These are phyloP conservation scores for Hypoxylon sp. DNA, from an alignment of 2,329 filamentous ascomycete species.

Conservation along the genomic window DNA sequence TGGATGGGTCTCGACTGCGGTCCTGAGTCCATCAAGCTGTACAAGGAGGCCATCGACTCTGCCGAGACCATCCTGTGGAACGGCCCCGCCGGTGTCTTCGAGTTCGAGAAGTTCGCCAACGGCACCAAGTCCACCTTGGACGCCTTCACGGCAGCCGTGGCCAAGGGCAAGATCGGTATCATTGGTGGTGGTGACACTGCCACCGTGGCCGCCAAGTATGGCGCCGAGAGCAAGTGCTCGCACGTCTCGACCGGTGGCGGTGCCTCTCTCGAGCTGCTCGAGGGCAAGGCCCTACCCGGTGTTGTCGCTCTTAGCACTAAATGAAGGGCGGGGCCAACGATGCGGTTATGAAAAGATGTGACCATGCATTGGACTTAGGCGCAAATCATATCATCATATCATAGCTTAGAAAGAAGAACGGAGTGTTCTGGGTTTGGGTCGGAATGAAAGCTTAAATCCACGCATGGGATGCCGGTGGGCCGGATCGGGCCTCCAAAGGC, in stretches of 20 bases:
- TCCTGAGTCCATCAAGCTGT: constrained; percentile 85
- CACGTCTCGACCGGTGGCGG: constrained; percentile 98
- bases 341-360: constrained; percentile 25
- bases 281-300: constrained; percentile 97
- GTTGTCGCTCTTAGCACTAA: constrained; percentile 88
- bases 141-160: constrained; percentile 81
- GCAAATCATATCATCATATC: too few species aligned
- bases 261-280: constrained; percentile 92
- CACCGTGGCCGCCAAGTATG: constrained; percentile 97
- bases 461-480: constrained; percentile 5
- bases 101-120: constrained; percentile 91
- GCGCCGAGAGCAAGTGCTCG: constrained; percentile 94
- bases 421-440: constrained; percentile 8
- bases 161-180: constrained; percentile 93
- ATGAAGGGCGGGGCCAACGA: constrained; percentile 52
- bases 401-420: constrained; percentile 10
- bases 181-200: constrained; percentile 98
- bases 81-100: constrained; percentile 95
- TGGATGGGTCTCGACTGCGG: constrained; percentile 99
- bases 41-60: constrained; percentile 84
- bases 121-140: constrained; percentile 94
- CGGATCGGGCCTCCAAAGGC: too few species aligned
- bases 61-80: constrained; percentile 99
- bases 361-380: constrained; percentile 1
- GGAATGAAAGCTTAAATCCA: background rate